A percentile compares a stretch with the other conserved stretches of the same genome.
phyloP scores from a whole-genome alignment of 108 stramenopile genomes.

The Stephanodiscus triporus region DNA sequence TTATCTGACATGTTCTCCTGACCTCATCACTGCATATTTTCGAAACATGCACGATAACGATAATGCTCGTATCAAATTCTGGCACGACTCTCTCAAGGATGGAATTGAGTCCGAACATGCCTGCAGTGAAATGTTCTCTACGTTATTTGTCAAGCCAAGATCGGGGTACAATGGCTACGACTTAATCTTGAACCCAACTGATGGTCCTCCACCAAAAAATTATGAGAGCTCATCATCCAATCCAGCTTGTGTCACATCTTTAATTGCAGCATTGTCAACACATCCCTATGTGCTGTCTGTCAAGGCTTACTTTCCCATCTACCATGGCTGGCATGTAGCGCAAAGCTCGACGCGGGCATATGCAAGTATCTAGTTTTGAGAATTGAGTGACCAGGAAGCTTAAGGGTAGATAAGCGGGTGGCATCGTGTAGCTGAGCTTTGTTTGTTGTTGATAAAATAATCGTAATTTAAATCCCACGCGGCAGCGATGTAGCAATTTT shows the following conservation, averaged over 20 bases:
- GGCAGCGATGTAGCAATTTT: too few relatives aligned
- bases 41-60: background rate
- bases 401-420: too few relatives aligned
- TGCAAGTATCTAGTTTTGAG: background rate
- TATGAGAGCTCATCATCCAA: constrained; percentile 53
- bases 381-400: too few relatives aligned
- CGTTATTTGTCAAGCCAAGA: constrained; percentile 42
- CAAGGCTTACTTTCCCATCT: constrained; percentile 50
- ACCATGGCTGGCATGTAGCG: constrained; percentile 46
- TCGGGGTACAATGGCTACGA: constrained; percentile 43
- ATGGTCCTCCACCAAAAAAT: constrained; percentile 45
- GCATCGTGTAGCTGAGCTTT: background rate
- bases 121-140: constrained; percentile 50
- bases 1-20: constrained; percentile 46
- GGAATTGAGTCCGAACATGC: constrained; percentile 50
- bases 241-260: constrained; percentile 43
- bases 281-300: constrained; percentile 52
- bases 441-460: background rate
- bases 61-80: constrained; percentile 30
- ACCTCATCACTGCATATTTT: constrained; percentile 22
- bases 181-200: constrained; percentile 42
- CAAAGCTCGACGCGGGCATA: constrained; percentile 30
- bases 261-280: constrained; percentile 45
- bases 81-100: constrained; percentile 32
- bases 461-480: too few relatives aligned